Conservation (phyloP, 2,329 filamentous ascomycete species). For the Emydomyces testavorans region DNA sequence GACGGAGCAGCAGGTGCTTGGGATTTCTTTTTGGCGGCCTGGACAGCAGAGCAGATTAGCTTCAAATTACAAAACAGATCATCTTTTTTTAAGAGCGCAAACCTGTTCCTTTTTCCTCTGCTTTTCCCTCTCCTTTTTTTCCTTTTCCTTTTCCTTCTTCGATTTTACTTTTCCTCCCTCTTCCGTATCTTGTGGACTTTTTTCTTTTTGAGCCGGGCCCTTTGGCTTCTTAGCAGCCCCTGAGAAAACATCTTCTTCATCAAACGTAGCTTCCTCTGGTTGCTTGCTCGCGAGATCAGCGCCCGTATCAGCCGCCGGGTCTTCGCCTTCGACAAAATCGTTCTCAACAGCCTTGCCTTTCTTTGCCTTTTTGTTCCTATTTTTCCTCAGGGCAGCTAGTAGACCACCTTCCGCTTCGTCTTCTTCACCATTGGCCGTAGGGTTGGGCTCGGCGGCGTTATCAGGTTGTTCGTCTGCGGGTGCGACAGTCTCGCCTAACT, state of each 20-base stretch:
- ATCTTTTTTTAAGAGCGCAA: conserved; percentile 19
- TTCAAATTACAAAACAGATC: not conserved
- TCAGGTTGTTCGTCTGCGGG: conserved; percentile 24
- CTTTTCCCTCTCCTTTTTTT: conserved; percentile 98
- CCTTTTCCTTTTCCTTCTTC: conserved; percentile 96
- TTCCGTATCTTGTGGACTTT: conserved; percentile 39
- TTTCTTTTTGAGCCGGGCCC: conserved; percentile 47
- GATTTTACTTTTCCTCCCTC: conserved; percentile 64
- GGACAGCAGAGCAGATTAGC: conserved; percentile 4
- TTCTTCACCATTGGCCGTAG: conserved; percentile 45
- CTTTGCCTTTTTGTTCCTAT: conserved; percentile 79
- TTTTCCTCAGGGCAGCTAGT: conserved; percentile 70
- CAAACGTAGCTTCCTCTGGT: conserved; percentile 66
- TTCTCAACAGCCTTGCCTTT: conserved; percentile 65
- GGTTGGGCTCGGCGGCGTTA: conserved; percentile 35
- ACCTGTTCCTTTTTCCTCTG: conserved; percentile 97
- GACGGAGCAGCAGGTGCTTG: conserved; percentile 35
- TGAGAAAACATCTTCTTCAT: conserved; percentile 77
- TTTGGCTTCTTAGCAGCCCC: conserved; percentile 45
- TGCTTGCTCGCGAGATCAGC: conserved; percentile 52
- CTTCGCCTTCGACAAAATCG: conserved; percentile 61
- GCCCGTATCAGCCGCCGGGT: conserved; percentile 44
- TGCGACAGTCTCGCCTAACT: conserved; percentile 64
- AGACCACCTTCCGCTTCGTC: conserved; percentile 52
- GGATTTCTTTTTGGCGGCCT: conserved; percentile 78